Conservation (phyloP, 164 flowering plant genomes). For the Chloranthus sessilifolius region DNA sequence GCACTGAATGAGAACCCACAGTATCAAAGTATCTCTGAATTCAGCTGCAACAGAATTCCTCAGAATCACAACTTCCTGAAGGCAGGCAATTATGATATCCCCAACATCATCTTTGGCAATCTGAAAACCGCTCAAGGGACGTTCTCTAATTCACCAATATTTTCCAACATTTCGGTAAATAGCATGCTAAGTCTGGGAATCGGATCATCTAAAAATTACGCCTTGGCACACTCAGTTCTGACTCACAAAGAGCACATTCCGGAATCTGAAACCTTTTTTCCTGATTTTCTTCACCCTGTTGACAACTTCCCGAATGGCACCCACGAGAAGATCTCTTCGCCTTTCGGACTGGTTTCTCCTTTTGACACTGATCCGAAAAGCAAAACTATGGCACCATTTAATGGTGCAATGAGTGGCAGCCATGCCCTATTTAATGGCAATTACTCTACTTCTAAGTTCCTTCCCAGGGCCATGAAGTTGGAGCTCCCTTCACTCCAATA, state of each 20-base stretch:
- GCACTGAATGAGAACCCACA: conserved; percentile 39
- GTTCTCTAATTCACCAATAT: conserved; percentile 35
- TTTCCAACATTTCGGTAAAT: conserved; percentile 36
- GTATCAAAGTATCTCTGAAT: conserved; percentile 23
- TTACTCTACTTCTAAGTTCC: conserved; percentile 73
- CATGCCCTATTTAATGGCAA: conserved; percentile 74
- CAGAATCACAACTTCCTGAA: conserved; percentile 39
- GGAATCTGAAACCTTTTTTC: conserved; percentile 29
- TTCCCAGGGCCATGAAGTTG: conserved; percentile 58
- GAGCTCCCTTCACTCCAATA: conserved; percentile 99
- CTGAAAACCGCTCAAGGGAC: conserved; percentile 34
- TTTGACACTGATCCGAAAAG: conserved; percentile 21
- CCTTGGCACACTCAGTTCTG: conserved; percentile 24
- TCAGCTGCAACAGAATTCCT: conserved; percentile 22
- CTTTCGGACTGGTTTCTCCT: conserved; percentile 32
- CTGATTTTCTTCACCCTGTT: conserved; percentile 25
- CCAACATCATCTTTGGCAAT: conserved; percentile 43
- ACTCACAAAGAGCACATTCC: conserved; percentile 51
- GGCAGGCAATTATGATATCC: conserved; percentile 35
- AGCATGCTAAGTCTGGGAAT: conserved; percentile 35
- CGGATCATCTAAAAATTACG: conserved; percentile 35
- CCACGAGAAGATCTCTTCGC: conserved; percentile 22
- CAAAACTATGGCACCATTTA: conserved; percentile 14
- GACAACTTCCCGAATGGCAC: conserved; percentile 40
- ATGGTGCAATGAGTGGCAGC: conserved; percentile 35